Conservation (phyloP, 352 stramenopile genomes). For the Thraustochytrium striatum region DNA sequence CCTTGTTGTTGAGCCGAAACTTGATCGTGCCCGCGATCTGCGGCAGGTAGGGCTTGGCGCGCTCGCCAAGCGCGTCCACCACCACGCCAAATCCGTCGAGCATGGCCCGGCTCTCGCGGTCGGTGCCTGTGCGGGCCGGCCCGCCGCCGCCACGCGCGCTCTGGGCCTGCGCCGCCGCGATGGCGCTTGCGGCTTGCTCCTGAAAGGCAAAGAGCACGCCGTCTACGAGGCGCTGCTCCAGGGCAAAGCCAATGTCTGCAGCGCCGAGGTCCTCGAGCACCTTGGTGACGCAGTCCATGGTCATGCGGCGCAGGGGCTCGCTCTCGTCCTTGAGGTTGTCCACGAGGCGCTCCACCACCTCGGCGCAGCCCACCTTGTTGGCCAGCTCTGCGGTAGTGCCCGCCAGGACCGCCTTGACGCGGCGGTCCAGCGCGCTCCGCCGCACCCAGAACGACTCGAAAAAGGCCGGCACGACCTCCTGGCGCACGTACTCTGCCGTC, state of each 20-base stretch:
- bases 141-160: slow-evolving; percentile 45
- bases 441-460: slow-evolving; percentile 99
- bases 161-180: slow-evolving; percentile 66
- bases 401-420: slow-evolving; percentile 97
- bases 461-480: slow-evolving; percentile 96
- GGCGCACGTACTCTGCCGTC: slow-evolving; percentile 92
- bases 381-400: slow-evolving; percentile 97
- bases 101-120: slow-evolving; percentile 77
- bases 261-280: slow-evolving; percentile 95
- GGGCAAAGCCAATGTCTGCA: slow-evolving; percentile 87
- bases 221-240: slow-evolving; percentile 99
- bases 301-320: slow-evolving; percentile 97
- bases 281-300: slow-evolving; percentile 97
- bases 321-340: slow-evolving; percentile 99
- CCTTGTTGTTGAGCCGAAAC: slow-evolving; percentile 98
- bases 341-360: slow-evolving; percentile 94
- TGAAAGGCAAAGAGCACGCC: slow-evolving; percentile 99
- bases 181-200: slow-evolving; percentile 75
- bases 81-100: slow-evolving; percentile 96
- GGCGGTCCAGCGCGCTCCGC: slow-evolving; percentile 92
- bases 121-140: slow-evolving; percentile 52
- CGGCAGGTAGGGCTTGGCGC: slow-evolving; percentile 95
- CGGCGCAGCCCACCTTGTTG: slow-evolving; percentile 97
- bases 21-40: slow-evolving; percentile 99
- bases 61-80: slow-evolving; percentile 92